phyloP scores from a whole-genome alignment of 257 asterid species.

The Petunia secreta region DNA sequence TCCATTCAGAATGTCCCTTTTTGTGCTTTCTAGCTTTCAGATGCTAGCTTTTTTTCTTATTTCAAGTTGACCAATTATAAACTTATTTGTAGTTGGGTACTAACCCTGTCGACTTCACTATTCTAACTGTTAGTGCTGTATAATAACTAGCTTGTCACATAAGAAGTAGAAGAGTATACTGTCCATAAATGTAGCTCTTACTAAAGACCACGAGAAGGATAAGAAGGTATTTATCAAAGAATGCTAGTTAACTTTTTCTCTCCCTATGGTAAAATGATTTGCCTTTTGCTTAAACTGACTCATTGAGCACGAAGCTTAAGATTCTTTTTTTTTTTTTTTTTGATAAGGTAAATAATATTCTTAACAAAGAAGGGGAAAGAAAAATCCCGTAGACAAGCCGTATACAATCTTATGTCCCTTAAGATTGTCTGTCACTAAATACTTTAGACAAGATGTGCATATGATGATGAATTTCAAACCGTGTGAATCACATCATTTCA shows the following conservation, averaged over 20 bases:
- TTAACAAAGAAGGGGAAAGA: too few species aligned
- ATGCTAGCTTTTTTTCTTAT: background rate
- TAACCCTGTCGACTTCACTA: background rate
- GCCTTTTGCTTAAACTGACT: background rate
- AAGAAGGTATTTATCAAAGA: background rate
- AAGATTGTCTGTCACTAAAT: background rate
- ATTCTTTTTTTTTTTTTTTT: too few species aligned
- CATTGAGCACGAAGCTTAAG: background rate
- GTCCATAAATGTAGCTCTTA: background rate
- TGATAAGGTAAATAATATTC: too few species aligned
- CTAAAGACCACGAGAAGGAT: background rate
- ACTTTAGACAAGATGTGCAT: background rate
- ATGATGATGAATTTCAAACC: background rate
- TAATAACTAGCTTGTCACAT: background rate
- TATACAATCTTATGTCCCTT: background rate
- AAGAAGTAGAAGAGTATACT: constrained; percentile 22
- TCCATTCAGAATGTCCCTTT: constrained; percentile 1
- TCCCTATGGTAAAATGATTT: background rate
- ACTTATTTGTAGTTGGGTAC: background rate
- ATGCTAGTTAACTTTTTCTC: constrained; percentile 22
- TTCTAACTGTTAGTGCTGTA: background rate
- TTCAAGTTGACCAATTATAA: background rate
- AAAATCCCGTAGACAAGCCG: too few species aligned
- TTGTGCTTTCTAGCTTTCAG: background rate
- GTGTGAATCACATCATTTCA: constrained; percentile 4